Conservation (phyloP, 2,329 filamentous ascomycete species). For the Phialocephala subalpina region DNA sequence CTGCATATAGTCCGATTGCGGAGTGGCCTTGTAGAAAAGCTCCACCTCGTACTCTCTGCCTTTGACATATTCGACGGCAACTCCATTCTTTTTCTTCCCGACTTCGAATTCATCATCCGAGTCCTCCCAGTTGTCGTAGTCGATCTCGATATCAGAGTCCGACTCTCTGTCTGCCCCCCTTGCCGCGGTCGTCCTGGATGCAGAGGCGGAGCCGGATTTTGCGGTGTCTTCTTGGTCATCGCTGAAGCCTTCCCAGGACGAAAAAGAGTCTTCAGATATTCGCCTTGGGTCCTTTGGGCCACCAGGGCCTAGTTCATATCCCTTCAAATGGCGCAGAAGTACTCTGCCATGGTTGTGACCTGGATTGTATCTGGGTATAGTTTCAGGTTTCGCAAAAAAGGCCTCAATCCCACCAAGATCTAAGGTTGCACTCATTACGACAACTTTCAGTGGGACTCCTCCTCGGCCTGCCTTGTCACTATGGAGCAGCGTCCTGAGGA, state of each 20-base stretch:
- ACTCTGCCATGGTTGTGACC: constrained; percentile 38
- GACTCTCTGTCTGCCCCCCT: no score
- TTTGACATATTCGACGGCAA: constrained; percentile 66
- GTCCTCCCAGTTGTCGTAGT: neutral
- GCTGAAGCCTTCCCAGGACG: constrained; percentile 37
- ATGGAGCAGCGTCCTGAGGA: constrained; percentile 79
- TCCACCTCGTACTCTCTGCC: constrained; percentile 90
- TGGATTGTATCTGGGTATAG: constrained; percentile 40
- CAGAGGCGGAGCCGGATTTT: neutral
- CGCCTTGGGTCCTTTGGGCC: constrained; percentile 21
- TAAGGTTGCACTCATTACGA: constrained; percentile 97
- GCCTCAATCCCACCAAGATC: constrained; percentile 80
- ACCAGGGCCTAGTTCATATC: constrained; percentile 25
- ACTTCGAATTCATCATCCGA: constrained; percentile 24
- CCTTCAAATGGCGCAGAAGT: constrained; percentile 35
- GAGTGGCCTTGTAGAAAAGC: constrained; percentile 74
- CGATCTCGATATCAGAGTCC: neutral
- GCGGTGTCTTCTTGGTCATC: constrained; percentile 21
- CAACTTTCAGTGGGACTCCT: constrained; percentile 81
- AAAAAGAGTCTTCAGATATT: constrained; percentile 31
- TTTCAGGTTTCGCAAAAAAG: constrained; percentile 67
- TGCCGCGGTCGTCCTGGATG: neutral
- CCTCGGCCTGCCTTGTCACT: constrained; percentile 70
- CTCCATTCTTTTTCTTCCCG: constrained; percentile 32
- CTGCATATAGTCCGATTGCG: constrained; percentile 84